Conservation (phyloP, 2,329 filamentous ascomycete species). For the Apiospora hydei region DNA sequence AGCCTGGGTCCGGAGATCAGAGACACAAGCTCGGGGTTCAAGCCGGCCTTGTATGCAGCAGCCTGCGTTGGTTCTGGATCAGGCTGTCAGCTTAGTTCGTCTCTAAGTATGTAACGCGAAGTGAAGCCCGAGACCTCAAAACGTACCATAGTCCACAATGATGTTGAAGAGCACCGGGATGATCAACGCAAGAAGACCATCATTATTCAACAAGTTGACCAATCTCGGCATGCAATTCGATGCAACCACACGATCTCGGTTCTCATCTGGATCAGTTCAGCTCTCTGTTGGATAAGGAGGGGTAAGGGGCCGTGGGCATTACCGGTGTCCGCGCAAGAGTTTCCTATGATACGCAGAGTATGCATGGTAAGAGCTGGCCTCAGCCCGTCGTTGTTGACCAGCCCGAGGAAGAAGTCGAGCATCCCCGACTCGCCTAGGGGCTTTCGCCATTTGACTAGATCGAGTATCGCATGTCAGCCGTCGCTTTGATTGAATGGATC, state of each 20-base stretch:
- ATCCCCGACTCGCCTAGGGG: conserved; percentile 66
- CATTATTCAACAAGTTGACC: conserved; percentile 55
- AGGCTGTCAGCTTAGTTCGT: conserved; percentile 24
- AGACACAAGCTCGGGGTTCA: conserved; percentile 57
- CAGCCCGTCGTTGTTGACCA: conserved; percentile 50
- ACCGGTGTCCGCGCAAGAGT: conserved; percentile 69
- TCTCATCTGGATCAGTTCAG: conserved; percentile 56
- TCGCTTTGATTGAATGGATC: not conserved
- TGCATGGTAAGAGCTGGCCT: conserved; percentile 58
- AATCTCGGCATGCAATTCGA: conserved; percentile 56
- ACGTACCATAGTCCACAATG: conserved; percentile 67
- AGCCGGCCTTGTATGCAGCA: conserved; percentile 58
- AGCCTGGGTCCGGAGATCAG: conserved; percentile 57
- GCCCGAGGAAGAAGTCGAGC: conserved; percentile 60
- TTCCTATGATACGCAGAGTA: conserved; percentile 64
- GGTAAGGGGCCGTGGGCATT: conserved; percentile 12
- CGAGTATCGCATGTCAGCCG: conserved; percentile 30
- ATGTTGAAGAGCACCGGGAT: conserved; percentile 70
- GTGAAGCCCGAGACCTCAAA: not conserved
- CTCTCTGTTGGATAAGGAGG: conserved; percentile 19
- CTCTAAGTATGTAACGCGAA: not conserved
- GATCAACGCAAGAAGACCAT: conserved; percentile 57
- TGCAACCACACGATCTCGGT: conserved; percentile 62
- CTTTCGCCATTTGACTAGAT: conserved; percentile 61
- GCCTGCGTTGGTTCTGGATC: conserved; percentile 62